These are phyloP conservation scores for Komagataea norvegica DNA, from an alignment of 1,139 yeast genomes.

Conservation along the genomic window DNA sequence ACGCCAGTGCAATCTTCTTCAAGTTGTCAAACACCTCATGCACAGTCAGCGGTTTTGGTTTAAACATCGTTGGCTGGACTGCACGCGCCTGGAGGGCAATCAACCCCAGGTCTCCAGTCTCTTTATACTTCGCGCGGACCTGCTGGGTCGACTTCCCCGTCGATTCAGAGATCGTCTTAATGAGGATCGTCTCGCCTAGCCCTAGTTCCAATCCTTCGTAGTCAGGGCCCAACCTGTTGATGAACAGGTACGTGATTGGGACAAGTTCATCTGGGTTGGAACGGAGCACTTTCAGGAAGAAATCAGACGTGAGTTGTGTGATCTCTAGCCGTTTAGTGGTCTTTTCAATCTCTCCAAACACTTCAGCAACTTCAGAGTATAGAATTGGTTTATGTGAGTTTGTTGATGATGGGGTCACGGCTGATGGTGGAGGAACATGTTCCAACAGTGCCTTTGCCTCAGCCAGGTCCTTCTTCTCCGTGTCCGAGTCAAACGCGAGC, in stretches of 20 bases:
- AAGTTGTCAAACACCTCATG: conserved; percentile 68
- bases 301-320: conserved; percentile 65
- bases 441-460: conserved; percentile 21
- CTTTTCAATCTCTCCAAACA: conserved; percentile 70
- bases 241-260: conserved; percentile 73
- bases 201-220: conserved; percentile 93
- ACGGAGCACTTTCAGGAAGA: conserved; percentile 58
- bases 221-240: conserved; percentile 90
- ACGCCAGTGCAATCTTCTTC: conserved; percentile 68
- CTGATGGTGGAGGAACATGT: not conserved
- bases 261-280: conserved; percentile 57
- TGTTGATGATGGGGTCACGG: conserved; percentile 6
- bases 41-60: conserved; percentile 76
- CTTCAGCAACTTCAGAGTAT: conserved; percentile 59
- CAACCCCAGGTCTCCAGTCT: conserved; percentile 84
- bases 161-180: conserved; percentile 86
- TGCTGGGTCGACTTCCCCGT: conserved; percentile 76
- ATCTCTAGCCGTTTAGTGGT: conserved; percentile 83
- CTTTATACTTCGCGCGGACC: conserved; percentile 68
- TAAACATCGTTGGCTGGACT: conserved; percentile 89
- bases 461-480: conserved; percentile 20
- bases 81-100: conserved; percentile 83
- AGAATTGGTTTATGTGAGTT: conserved; percentile 35
- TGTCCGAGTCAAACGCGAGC: conserved; percentile 22
- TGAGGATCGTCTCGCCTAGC: conserved; percentile 79